Conservation (phyloP, 306 rosid genomes). For the Cicer chorassanicum region DNA sequence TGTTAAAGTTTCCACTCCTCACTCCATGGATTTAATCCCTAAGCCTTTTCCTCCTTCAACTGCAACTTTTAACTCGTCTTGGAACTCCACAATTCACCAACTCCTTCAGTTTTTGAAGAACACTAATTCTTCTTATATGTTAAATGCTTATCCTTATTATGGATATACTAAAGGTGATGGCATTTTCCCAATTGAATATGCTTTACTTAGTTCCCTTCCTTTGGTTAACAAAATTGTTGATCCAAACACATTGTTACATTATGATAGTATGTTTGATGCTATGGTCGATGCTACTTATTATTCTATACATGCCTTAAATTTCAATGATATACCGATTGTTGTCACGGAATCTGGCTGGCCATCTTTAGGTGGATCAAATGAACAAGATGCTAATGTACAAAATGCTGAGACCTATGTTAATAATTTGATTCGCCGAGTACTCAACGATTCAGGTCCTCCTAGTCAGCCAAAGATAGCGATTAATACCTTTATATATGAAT, state of each 20-base stretch:
- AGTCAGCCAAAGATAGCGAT: slow-evolving; percentile 65
- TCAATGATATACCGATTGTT: slow-evolving; percentile 69
- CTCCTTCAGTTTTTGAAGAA: slow-evolving; percentile 77
- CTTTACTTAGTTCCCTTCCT: slow-evolving; percentile 76
- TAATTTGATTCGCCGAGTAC: slow-evolving; percentile 73
- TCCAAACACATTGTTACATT: slow-evolving; percentile 83
- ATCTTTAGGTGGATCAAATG: slow-evolving; percentile 71
- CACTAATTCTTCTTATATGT: slow-evolving; percentile 80
- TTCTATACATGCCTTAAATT: slow-evolving; percentile 72
- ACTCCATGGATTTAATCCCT: slow-evolving; percentile 78
- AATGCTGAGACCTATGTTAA: slow-evolving; percentile 73
- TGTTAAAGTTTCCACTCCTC: slow-evolving; percentile 85
- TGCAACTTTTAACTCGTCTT: slow-evolving; percentile 70
- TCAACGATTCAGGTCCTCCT: slow-evolving; percentile 93
- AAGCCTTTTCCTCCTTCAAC: slow-evolving; percentile 89
- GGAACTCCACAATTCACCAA: slow-evolving; percentile 72
- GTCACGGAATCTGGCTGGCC: slow-evolving; percentile 97
- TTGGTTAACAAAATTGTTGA: slow-evolving; percentile 89
- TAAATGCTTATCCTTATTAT: slow-evolving; percentile 76
- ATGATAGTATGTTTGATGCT: slow-evolving; percentile 91
- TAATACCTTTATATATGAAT: slow-evolving; percentile 73
- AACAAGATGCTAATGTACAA: slow-evolving; percentile 74
- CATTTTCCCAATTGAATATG: slow-evolving; percentile 86
- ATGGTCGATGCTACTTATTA: slow-evolving; percentile 92
- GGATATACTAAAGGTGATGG: slow-evolving; percentile 78